phyloP scores from a whole-genome alignment of 371 early-diverging fungal genomes.

The Mortierella sp. region DNA sequence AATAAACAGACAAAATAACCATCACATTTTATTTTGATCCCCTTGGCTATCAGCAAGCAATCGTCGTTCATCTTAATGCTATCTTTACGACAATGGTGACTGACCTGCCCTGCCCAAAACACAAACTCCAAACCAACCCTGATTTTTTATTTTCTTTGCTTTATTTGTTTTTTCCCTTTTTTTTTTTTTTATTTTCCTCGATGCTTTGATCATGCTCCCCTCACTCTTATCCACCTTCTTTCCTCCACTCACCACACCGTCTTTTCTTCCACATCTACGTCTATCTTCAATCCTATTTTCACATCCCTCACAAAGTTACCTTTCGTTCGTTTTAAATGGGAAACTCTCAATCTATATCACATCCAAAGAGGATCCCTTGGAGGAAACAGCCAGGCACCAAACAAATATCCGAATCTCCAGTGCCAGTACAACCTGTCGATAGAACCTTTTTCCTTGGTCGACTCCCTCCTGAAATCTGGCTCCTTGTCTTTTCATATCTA shows the following conservation, averaged over 20 bases:
- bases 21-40: no score
- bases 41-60: not conserved
- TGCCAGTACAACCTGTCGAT: not conserved
- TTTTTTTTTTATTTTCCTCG: not conserved
- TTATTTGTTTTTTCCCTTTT: not conserved
- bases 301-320: not conserved
- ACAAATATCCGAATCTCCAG: not conserved
- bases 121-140: not conserved
- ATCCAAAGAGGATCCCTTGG: not conserved
- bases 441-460: not conserved
- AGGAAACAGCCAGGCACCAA: not conserved
- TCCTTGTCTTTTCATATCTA: slow-evolving; percentile 11
- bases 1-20: no score
- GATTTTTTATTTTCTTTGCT: not conserved
- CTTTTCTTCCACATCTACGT: not conserved
- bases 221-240: not conserved
- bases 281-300: not conserved
- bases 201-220: not conserved
- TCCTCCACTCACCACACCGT: not conserved
- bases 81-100: not conserved
- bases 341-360: not conserved
- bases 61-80: not conserved
- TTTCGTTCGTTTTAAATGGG: no score
- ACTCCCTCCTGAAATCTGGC: slow-evolving; percentile 13
- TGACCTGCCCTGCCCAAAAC: not conserved